Base-by-base conservation (phyloP, 169 alveolate genomes). In the Ichthyophthirius multifiliis region DNA sequence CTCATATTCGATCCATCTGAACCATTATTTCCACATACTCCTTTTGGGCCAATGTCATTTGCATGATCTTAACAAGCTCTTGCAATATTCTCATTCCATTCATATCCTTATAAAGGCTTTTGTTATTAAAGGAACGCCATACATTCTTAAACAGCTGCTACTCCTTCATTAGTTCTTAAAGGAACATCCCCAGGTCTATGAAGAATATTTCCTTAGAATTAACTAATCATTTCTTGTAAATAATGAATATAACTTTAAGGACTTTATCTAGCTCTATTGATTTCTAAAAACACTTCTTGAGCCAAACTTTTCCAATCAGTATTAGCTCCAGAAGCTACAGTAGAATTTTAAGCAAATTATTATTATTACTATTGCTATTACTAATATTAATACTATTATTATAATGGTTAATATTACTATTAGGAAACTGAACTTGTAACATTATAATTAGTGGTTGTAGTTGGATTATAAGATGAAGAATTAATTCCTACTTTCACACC, bases 1-100 rank as follows among this genome's bases (percentile, higher is more conserved):
- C 87, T 84, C 63, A 86, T 83, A 34, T 88, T 83, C 39, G 91
- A 79, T 32, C 90, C 90, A 80, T 92, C 92, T 5, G 87, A 63
- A 15, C 94, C 85, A 65, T 73, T 46, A 46, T 79, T 79, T 0
- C 78, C 85, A 45, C 77, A 39, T 39, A 67, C 31, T 32, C 96
- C 95, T 55, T 90, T 88, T 7, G 93, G 91, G 0, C 95, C 96
- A 27, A 89, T 90, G 71, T 92, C 96, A 39, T 90, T 80, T 5
- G 87, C 92, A 83, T 92, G 96, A 65, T 92, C 96, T 74, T 71
- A 43, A 5, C 92, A 87, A 43, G 93, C 88, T 74, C 44, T 44
- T 7, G 71, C 85, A 3, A 92, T 46, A 16, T 75, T 47, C n/a
- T 80, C 79, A 65, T 76, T 87, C 83, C 85, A 84, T 47, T 73